phyloP scores from a whole-genome alignment of 805 yeast genomes.

The Candida pseudofarinosa region DNA sequence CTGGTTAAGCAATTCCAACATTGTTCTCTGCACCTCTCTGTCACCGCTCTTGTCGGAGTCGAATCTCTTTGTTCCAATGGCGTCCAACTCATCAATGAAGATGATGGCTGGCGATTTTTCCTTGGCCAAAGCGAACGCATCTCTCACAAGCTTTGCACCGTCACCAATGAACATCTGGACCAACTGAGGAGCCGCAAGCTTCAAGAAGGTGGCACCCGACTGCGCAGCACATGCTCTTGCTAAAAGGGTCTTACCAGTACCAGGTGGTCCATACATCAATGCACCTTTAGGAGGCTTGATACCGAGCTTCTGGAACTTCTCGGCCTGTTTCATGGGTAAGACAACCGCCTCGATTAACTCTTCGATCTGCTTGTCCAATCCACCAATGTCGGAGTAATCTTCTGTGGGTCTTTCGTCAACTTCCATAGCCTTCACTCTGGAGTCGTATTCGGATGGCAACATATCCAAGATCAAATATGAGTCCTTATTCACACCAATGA shows the following conservation, averaged over 20 bases:
- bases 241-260: slow-evolving; percentile 44
- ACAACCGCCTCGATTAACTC: slow-evolving; percentile 98
- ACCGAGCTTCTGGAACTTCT: slow-evolving; percentile 89
- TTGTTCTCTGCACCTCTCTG: slow-evolving; percentile 45
- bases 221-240: slow-evolving; percentile 49
- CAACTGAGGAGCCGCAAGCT: slow-evolving; percentile 44
- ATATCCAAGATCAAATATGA: slow-evolving; percentile 91
- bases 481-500: slow-evolving; percentile 97
- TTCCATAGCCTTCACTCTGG: slow-evolving; percentile 98
- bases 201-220: slow-evolving; percentile 43
- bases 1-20: slow-evolving; percentile 47
- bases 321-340: slow-evolving; percentile 97
- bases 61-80: slow-evolving; percentile 44
- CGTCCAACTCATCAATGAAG: slow-evolving; percentile 45
- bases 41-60: slow-evolving; percentile 45
- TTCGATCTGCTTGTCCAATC: slow-evolving; percentile 96
- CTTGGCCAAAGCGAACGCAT: slow-evolving; percentile 44
- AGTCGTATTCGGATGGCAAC: slow-evolving; percentile 94
- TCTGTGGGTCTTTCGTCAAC: slow-evolving; percentile 99
- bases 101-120: slow-evolving; percentile 46
- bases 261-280: slow-evolving; percentile 48
- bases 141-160: slow-evolving; percentile 44
- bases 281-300: slow-evolving; percentile 62
- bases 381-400: slow-evolving; percentile 96
- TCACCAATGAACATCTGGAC: slow-evolving; percentile 47